Percentiles rank a stretch among this genome's conserved stretches.
These are phyloP conservation scores for Tulasnella sp. DNA, from an alignment of 768 basidiomycete species.

Conservation along the genomic window DNA sequence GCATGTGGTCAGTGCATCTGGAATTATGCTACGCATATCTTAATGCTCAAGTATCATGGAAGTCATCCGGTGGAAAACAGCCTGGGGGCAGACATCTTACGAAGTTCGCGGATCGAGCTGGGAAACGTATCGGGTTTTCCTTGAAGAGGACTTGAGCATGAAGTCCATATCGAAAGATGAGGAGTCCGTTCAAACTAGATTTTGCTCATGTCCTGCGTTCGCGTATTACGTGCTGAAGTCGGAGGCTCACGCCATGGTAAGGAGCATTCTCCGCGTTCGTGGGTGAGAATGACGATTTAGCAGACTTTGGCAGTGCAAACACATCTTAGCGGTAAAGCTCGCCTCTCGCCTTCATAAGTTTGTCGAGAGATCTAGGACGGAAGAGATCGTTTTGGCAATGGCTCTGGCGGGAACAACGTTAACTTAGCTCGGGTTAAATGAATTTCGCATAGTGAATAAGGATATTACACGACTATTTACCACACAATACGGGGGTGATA, in stretches of 20 bases:
- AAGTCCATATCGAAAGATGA: background rate
- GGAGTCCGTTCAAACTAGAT: slow-evolving; percentile 39
- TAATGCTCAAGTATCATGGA: slow-evolving; percentile 34
- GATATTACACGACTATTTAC: background rate
- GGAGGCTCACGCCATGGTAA: slow-evolving; percentile 62
- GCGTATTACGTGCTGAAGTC: slow-evolving; percentile 58
- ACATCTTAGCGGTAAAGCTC: slow-evolving; percentile 63
- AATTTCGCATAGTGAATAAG: background rate
- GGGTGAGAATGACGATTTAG: background rate
- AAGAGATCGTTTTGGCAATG: slow-evolving; percentile 44
- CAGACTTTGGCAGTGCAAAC: slow-evolving; percentile 61
- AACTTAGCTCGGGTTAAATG: background rate
- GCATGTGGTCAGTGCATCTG: slow-evolving; percentile 49
- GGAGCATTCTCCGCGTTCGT: slow-evolving; percentile 23
- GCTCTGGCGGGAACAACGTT: background rate
- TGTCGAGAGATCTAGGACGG: slow-evolving; percentile 47
- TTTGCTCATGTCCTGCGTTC: slow-evolving; percentile 76
- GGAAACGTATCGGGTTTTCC: background rate
- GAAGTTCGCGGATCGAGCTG: slow-evolving; percentile 62
- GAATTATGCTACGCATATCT: background rate
- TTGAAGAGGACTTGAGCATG: background rate
- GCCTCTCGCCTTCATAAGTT: slow-evolving; percentile 54
- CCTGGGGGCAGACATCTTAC: slow-evolving; percentile 59
- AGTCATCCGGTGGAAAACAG: slow-evolving; percentile 58
- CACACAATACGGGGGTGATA: background rate